phyloP scores from a whole-genome alignment of 2,329 filamentous ascomycete species.

The Myriangium duriaei region DNA sequence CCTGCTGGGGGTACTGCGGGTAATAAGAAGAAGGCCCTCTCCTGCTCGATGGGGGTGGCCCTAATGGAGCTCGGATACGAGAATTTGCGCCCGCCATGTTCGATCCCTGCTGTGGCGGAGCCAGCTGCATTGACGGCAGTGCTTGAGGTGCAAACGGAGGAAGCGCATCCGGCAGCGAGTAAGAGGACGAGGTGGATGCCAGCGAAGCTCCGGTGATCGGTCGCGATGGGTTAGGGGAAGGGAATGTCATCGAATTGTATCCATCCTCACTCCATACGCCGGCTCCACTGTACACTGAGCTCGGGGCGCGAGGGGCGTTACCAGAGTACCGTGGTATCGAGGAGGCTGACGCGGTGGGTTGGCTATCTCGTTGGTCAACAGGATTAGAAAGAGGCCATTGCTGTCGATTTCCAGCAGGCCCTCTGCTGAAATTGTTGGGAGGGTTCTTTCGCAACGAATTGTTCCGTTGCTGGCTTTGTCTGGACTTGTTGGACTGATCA shows the following conservation, averaged over 20 bases:
- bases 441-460: slow-evolving; percentile 6
- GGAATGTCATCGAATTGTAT: slow-evolving; percentile 20
- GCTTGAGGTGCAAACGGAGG: slow-evolving; percentile 16
- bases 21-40: slow-evolving; percentile 38
- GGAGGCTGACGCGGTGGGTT: no score
- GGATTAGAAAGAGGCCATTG: slow-evolving; percentile 3
- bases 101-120: neutral
- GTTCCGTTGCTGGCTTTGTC: slow-evolving; percentile 4
- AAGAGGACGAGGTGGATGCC: slow-evolving; percentile 27
- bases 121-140: slow-evolving; percentile 4
- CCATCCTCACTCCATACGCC: slow-evolving; percentile 9
- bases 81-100: slow-evolving; percentile 15
- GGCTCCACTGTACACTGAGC: slow-evolving; percentile 7
- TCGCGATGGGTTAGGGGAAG: slow-evolving; percentile 18
- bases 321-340: slow-evolving; percentile 6
- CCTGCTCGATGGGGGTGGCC: slow-evolving; percentile 36
- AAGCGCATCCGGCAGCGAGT: slow-evolving; percentile 31
- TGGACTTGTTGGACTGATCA: neutral
- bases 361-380: no score
- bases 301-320: neutral
- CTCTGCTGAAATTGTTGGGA: slow-evolving; percentile 9
- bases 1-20: slow-evolving; percentile 26
- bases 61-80: slow-evolving; percentile 27
- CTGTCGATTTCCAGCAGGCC: slow-evolving; percentile 1
- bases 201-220: slow-evolving; percentile 27